Evolutionary conservation across 257 asterid genomes (phyloP), one percentile per base, ranked within the genome.

Genomic region (Cinchona pubescens): DNA sequence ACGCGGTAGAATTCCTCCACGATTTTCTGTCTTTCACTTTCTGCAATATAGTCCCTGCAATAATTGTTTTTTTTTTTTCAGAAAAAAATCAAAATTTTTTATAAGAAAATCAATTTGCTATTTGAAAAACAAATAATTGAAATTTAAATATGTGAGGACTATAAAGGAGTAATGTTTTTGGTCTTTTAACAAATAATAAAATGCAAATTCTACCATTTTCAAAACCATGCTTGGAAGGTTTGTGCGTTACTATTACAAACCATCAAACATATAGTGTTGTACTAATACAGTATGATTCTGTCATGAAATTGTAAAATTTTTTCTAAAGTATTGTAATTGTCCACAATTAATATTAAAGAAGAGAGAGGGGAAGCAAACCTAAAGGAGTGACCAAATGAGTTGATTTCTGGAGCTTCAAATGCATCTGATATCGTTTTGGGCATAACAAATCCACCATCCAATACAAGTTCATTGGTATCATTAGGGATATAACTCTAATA

Each of bases 1-100:
- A 81, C 45, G 46, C 92, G 79, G 40, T 91, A 91, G 83, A 88
- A 88, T 72, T 91, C 97, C 72, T 91, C 97, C 16, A 91, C 97
- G 0, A 85, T 75, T 64, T 89, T 89, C 30, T 89, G 93, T 27
- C 97, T 86, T 75, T 85, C 92, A 59, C 72, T 84, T 70, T 89
- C 90, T 1, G 82, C 93, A 64, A 88, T 74, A 32, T 91, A 91
- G 67, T 90, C 90, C 82, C 97, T 91, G 80, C 65, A 10, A 70
- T 45, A 0, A 46, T 21, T 21, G 23, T 2, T 15, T 43, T n/a
- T n/a, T n/a, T n/a, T n/a, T n/a, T n/a, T n/a, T n/a, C n/a, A n/a
- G n/a, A n/a, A 6, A 76, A 68, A 73, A 23, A 16, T 79, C 83
- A 0, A 77, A 80, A 37, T 75, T 32, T 48, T 46, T 7, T 21